Conservation (phyloP, 2,329 filamentous ascomycete genomes). For the Pyrenochaeta sp. region DNA sequence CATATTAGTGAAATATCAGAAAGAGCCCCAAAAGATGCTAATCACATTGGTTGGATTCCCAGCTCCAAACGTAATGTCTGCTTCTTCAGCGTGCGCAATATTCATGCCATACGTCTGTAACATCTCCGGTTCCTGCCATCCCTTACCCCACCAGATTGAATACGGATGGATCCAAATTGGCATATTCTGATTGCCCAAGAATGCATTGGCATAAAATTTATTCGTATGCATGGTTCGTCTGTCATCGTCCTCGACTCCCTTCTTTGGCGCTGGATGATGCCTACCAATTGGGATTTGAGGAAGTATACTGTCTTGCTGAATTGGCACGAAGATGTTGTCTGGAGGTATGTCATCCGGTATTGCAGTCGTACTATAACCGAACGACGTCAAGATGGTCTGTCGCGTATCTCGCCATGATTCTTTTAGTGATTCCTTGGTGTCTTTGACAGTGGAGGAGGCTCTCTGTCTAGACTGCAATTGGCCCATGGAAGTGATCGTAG, state of each 20-base stretch:
- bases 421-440: slow-evolving; percentile 5
- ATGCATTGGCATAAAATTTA: slow-evolving; percentile 77
- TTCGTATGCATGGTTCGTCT: slow-evolving; percentile 70
- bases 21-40: background rate
- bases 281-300: slow-evolving; percentile 49
- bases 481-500: slow-evolving; percentile 13
- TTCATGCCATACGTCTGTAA: slow-evolving; percentile 72
- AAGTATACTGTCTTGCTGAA: slow-evolving; percentile 52
- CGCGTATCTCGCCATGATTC: slow-evolving; percentile 17
- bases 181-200: slow-evolving; percentile 74
- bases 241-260: slow-evolving; percentile 50
- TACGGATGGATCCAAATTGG: slow-evolving; percentile 76
- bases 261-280: slow-evolving; percentile 53
- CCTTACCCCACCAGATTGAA: slow-evolving; percentile 55
- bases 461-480: slow-evolving; percentile 7
- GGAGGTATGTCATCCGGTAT: slow-evolving; percentile 16
- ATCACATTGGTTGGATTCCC: slow-evolving; percentile 40
- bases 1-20: background rate
- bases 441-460: background rate
- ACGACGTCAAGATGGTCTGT: slow-evolving; percentile 16
- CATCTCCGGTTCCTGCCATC: slow-evolving; percentile 63
- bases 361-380: slow-evolving; percentile 11
- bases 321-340: slow-evolving; percentile 53
- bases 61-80: slow-evolving; percentile 72
- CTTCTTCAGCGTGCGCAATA: slow-evolving; percentile 75